Base-by-base conservation (phyloP, 176 grass and related monocot genomes). In the Paspalum vaginatum region DNA sequence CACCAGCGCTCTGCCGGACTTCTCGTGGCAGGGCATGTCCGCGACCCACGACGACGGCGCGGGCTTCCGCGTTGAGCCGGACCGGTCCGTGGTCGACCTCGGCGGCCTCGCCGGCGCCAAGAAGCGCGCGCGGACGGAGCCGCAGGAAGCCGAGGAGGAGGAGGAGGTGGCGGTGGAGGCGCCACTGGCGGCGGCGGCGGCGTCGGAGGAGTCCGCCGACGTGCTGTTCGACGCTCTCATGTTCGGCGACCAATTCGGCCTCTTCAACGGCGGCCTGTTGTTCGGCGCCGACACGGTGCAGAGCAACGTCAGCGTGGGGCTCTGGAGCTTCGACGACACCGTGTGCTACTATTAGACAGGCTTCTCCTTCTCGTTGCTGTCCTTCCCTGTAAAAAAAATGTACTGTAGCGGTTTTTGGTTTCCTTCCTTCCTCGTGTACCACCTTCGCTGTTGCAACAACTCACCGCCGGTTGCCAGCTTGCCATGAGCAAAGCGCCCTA, bases 281-380 rank as follows among this genome's bases (percentile, higher is more conserved):
- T 84, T 87, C 26, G 24, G 25, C 44, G 56, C 57, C 18, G 84
- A 86, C 50, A 61, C 43, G 2, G 37, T 9, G 61, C 54, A 83
- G 49, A 63, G 83, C 72, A 20, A 50, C 75, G 68, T 24, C 16
- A 47, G 70, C 26, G 7, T 79, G 52, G 81, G 79, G 53, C 83
- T 91, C 40, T 97, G 91, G 91, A 93, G 79, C 85, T 97, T 93
- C 65, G 84, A 89, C 82, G 87, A 58, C 73, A 85, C 14, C 42
- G 22, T 39, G 24, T 86, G 24, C 46, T 67, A 39, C 4, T 85
- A 64, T 21, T 68, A 68, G 62, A 4, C 10, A 20, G 18, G 64
- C 64, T 9, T 66, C 42, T 42, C 38, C 17, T 65, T 42, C 63
- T 21, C 4, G 20, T 9, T 11, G 9, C 9, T 63, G 7, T 64